These are phyloP conservation scores for Gnaphalium uliginosum DNA, from an alignment of 129 eudicot genomes.

Conservation along the genomic window DNA sequence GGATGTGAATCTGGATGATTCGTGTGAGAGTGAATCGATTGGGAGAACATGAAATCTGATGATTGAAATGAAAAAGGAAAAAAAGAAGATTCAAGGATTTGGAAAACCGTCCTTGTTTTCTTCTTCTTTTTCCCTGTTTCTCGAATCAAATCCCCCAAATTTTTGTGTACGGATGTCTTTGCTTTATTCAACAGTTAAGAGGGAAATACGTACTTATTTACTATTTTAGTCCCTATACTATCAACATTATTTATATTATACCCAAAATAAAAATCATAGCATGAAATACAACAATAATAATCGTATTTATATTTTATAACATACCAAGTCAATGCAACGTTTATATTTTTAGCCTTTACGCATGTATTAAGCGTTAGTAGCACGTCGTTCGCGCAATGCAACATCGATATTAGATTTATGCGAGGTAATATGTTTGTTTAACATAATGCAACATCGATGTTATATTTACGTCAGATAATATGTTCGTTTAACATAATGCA, in stretches of 20 bases:
- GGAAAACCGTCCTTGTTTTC: slow-evolving; percentile 33
- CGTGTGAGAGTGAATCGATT: slow-evolving; percentile 5
- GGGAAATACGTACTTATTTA: neutral
- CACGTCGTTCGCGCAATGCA: too few species aligned
- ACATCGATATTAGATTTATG: too few species aligned
- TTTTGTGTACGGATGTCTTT: slow-evolving; percentile 21
- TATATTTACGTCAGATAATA: too few species aligned
- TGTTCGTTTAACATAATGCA: too few species aligned
- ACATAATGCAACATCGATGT: too few species aligned
- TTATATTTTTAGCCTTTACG: too few species aligned
- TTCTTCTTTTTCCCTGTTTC: slow-evolving; percentile 35
- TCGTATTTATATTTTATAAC: too few species aligned
- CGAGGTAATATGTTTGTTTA: too few species aligned
- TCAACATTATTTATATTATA: neutral
- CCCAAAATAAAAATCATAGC: neutral
- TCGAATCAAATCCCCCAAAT: slow-evolving; percentile 28
- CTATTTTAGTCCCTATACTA: slow-evolving; percentile 9
- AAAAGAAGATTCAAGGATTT: slow-evolving; percentile 33
- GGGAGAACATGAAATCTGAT: slow-evolving; percentile 18
- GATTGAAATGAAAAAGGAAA: neutral
- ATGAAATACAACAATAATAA: neutral
- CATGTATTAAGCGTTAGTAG: too few species aligned
- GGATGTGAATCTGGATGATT: slow-evolving; percentile 29
- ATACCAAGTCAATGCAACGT: too few species aligned
- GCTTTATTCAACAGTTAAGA: slow-evolving; percentile 19